These are phyloP conservation scores for Aspergillus chevalieri DNA, from an alignment of 2,329 filamentous ascomycete species.

Conservation along the genomic window DNA sequence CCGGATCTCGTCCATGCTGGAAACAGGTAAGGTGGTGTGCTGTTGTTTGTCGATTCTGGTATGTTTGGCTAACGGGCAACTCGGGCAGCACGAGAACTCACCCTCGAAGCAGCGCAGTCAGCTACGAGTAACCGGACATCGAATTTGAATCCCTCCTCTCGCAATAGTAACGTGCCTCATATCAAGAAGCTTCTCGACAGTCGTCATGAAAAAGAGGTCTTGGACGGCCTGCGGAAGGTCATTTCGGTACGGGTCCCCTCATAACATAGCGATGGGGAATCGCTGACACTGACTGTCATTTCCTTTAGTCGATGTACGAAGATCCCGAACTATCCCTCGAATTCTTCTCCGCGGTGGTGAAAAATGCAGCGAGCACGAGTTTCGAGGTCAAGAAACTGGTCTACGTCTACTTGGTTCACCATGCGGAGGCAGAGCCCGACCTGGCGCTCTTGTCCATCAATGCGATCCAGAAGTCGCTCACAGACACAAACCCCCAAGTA, in stretches of 20 bases:
- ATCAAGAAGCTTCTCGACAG: conserved; percentile 94
- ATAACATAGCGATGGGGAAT: not conserved
- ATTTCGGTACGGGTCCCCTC: conserved; percentile 58
- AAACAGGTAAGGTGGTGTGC: conserved; percentile 63
- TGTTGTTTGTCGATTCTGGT: not conserved
- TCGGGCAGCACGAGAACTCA: conserved; percentile 79
- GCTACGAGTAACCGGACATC: conserved; percentile 54
- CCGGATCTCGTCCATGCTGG: conserved; percentile 85
- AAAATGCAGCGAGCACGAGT: conserved; percentile 91
- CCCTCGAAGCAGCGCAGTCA: conserved; percentile 90
- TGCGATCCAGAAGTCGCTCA: conserved; percentile 95
- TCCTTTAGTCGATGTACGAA: conserved; percentile 84
- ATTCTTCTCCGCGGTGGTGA: conserved; percentile 97
- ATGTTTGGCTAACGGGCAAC: not conserved
- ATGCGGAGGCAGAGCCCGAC: conserved; percentile 94
- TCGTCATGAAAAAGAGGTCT: conserved; percentile 82
- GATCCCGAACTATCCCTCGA: conserved; percentile 72
- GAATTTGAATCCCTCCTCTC: conserved; percentile 54
- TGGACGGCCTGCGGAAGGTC: conserved; percentile 84
- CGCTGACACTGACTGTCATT: conserved; percentile 11
- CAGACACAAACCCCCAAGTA: conserved; percentile 83
- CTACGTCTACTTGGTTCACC: conserved; percentile 95
- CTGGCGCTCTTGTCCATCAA: conserved; percentile 95
- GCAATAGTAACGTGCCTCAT: conserved; percentile 68
- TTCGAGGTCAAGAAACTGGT: conserved; percentile 96